Base-by-base conservation (phyloP, 1,284 basidiomycete genomes). In the Exsudoporus floridanus region DNA sequence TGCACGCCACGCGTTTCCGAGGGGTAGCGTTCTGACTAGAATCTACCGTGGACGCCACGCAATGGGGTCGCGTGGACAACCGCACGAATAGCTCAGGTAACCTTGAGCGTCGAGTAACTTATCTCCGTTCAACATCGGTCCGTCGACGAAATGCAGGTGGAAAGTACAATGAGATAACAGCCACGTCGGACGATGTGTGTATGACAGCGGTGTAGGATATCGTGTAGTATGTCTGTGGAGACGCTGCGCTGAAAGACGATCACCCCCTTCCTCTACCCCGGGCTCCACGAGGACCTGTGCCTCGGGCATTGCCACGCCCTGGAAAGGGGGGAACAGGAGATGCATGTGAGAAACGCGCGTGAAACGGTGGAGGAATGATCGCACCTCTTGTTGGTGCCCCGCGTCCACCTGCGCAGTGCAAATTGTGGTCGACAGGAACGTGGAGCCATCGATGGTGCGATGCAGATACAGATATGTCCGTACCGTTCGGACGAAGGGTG, bases 311-410 rank as follows among this genome's bases (percentile, higher is more conserved):
- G 37, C 64, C 70, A 50, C 67, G 70, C 18, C 70, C 67, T 69
- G 16, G 19, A 38, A 23, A 41, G 10, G 5, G 18, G 7, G 19
- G 0, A 36, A 37, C 4, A 25, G 12, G 5, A 16, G 9, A 9
- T 39, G 37, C 7, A 38, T 13, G 40, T 45, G 49, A 49, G 46
- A 34, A 44, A 33, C 12, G 36, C 23, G 30, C 4, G 2, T 14
- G 5, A 19, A 19, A n/a, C 4, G 18, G 35, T 5, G 16, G 31
- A 37, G 9, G 18, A 21, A 23, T 1, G 25, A 44, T 54, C 7
- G 5, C 13, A 77, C 79, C 78, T 73, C 77, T 67, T 53, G 64
- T 3, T 55, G 70, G 66, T 40, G 56, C 56, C 33, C 81, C 78
- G 34, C 80, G 78, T 54, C 77, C 79, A 73, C 60, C 57, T 61